phyloP scores from a whole-genome alignment of 768 basidiomycete species.

The Suillus subalutaceus region DNA sequence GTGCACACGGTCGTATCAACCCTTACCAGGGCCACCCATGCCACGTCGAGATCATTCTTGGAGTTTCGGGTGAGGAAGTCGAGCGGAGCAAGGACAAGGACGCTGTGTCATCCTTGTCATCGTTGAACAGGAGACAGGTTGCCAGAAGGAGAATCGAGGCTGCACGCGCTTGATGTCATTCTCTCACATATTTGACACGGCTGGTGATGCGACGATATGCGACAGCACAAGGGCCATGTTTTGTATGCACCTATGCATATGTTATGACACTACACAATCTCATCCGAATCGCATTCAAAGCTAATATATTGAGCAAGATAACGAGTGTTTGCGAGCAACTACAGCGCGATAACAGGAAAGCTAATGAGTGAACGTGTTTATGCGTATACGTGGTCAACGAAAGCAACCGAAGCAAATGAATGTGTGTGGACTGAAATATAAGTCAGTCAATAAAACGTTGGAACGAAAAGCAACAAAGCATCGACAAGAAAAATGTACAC shows the following conservation, averaged over 20 bases:
- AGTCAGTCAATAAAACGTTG: not conserved
- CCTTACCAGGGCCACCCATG: conserved; percentile 98
- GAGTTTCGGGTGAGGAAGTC: conserved; percentile 77
- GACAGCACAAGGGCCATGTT: conserved; percentile 20
- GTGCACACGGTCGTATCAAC: conserved; percentile 97
- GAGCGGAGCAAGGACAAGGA: conserved; percentile 91
- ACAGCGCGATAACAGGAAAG: not conserved
- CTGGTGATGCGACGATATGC: conserved; percentile 22
- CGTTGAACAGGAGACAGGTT: conserved; percentile 83
- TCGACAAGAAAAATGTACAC: not conserved
- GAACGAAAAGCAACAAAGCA: not conserved
- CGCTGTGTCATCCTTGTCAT: conserved; percentile 50
- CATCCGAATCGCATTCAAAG: not conserved
- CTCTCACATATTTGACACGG: conserved; percentile 17
- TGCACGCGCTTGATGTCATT: conserved; percentile 54
- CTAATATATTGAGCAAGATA: not conserved
- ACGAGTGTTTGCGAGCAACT: not conserved
- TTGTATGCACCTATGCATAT: conserved; percentile 36
- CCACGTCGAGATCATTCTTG: conserved; percentile 94
- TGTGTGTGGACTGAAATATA: not conserved
- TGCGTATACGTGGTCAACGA: not conserved
- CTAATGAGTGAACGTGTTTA: not conserved
- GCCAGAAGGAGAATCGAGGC: conserved; percentile 90
- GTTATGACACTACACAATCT: conserved; percentile 23
- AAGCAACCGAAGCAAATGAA: conserved; percentile 1